Percentiles rank a stretch among this genome's conserved stretches.
phyloP scores from a whole-genome alignment of 2,329 filamentous ascomycete species.

The Huntiella savannae region DNA sequence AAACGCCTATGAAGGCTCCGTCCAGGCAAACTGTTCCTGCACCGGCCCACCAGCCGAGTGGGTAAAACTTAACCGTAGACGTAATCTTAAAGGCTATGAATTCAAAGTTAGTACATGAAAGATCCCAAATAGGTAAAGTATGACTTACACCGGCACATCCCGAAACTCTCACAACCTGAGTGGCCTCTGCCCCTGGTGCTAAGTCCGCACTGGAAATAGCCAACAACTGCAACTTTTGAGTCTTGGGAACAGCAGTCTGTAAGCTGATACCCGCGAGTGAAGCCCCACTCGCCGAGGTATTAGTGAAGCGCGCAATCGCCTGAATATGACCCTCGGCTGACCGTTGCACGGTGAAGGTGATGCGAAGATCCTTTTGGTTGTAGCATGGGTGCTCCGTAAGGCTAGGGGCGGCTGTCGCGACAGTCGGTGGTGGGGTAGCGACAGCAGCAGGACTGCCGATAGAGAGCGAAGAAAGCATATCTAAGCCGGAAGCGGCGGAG shows the following conservation, averaged over 20 bases:
- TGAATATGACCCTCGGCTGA: conserved; percentile 64
- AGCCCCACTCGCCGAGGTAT: conserved; percentile 41
- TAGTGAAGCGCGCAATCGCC: conserved; percentile 67
- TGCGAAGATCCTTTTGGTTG: conserved; percentile 63
- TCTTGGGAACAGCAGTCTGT: conserved; percentile 91
- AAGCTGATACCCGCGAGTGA: conserved; percentile 57
- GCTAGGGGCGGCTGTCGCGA: conserved; percentile 20
- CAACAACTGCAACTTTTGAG: conserved; percentile 80
- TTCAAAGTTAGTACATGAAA: conserved; percentile 12
- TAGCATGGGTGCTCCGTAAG: conserved; percentile 54
- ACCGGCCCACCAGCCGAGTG: conserved; percentile 51
- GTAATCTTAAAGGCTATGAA: conserved; percentile 57
- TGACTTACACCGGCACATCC: conserved; percentile 72
- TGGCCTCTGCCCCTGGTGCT: conserved; percentile 60
- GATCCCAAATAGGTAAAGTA: not conserved
- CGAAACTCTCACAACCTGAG: conserved; percentile 74
- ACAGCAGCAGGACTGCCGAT: conserved; percentile 18
- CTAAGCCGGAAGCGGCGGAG: conserved; percentile 25
- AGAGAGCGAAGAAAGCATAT: conserved; percentile 29
- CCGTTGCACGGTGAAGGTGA: conserved; percentile 70
- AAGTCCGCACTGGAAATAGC: conserved; percentile 71
- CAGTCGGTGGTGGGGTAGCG: conserved; percentile 16
- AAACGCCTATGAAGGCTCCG: conserved; percentile 40
- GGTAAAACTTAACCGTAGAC: conserved; percentile 66
- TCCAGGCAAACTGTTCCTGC: conserved; percentile 93